phyloP scores from a whole-genome alignment of 1,284 basidiomycete genomes.

The Rhodofomes roseus region DNA sequence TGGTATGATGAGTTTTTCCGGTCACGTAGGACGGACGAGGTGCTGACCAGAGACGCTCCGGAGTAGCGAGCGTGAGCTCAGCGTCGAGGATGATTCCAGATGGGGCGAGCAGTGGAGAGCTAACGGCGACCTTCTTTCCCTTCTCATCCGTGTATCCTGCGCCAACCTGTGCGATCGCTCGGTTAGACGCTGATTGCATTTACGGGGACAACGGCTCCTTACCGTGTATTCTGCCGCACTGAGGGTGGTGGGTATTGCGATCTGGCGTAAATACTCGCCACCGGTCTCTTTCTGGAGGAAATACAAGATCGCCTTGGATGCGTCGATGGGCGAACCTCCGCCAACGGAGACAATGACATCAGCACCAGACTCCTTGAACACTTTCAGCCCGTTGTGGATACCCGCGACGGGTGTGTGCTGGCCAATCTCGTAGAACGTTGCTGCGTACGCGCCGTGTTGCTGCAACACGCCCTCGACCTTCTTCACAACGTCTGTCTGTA shows the following conservation, averaged over 20 bases:
- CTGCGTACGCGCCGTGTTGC: constrained; percentile 52
- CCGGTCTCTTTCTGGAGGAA: constrained; percentile 53
- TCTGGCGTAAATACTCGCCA: constrained; percentile 44
- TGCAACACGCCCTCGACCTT: constrained; percentile 55
- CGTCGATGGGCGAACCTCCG: constrained; percentile 79
- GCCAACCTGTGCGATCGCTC: constrained; percentile 34
- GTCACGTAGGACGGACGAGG: background rate
- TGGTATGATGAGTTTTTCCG: no score
- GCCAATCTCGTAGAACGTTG: constrained; percentile 73
- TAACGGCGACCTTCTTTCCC: constrained; percentile 62
- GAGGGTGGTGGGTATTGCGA: constrained; percentile 80
- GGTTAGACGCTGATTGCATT: background rate
- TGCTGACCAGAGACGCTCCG: constrained; percentile 67
- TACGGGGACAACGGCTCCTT: constrained; percentile 14
- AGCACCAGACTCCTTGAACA: constrained; percentile 52
- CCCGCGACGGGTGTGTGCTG: constrained; percentile 73
- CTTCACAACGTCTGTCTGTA: constrained; percentile 62
- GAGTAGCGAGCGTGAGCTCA: constrained; percentile 69
- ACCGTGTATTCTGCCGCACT: constrained; percentile 79
- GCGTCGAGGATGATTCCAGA: constrained; percentile 77
- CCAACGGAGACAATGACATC: constrained; percentile 73
- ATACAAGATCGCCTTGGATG: constrained; percentile 67
- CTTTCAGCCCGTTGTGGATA: constrained; percentile 59
- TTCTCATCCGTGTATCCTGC: constrained; percentile 76
- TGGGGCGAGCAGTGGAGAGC: constrained; percentile 52